These are phyloP conservation scores for Arthroderma sp. DNA, from an alignment of 2,329 filamentous ascomycete genomes.

Conservation along the genomic window DNA sequence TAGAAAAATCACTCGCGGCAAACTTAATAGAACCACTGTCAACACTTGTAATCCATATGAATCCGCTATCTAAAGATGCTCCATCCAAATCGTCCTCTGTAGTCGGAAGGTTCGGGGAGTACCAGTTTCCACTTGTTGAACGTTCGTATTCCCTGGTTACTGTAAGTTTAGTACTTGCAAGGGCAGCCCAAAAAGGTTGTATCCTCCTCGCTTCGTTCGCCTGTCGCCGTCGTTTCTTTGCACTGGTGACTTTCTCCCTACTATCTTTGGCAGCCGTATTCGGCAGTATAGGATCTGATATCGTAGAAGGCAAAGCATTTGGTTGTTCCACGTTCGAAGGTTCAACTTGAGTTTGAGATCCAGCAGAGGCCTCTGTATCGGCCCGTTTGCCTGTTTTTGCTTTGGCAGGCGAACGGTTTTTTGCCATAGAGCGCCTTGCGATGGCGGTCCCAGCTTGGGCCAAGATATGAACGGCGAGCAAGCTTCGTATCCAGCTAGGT, in stretches of 20 bases:
- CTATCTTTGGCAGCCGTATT: conserved; percentile 36
- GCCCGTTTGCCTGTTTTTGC: conserved; percentile 29
- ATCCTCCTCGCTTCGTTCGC: conserved; percentile 80
- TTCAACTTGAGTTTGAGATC: conserved; percentile 29
- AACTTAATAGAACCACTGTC: conserved; percentile 35
- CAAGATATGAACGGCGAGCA: conserved; percentile 37
- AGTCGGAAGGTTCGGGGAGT: conserved; percentile 18
- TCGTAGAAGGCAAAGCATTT: conserved; percentile 25
- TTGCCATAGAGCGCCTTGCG: conserved; percentile 34
- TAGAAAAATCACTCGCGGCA: conserved; percentile 29
- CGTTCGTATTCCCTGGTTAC: conserved; percentile 85
- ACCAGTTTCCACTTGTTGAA: conserved; percentile 38
- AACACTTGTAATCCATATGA: conserved; percentile 35
- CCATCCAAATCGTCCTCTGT: conserved; percentile 31
- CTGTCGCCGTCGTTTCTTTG: conserved; percentile 79
- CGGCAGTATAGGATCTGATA: conserved; percentile 29
- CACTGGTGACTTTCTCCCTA: conserved; percentile 46
- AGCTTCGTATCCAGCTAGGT: conserved; percentile 33
- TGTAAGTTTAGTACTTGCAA: conserved; percentile 92
- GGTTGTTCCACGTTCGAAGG: conserved; percentile 30
- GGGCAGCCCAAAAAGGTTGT: conserved; percentile 85
- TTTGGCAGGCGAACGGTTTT: conserved; percentile 29
- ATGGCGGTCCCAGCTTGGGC: conserved; percentile 36
- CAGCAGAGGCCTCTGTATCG: conserved; percentile 34
- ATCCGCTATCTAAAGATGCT: conserved; percentile 28